Conservation (phyloP, 1,284 basidiomycete genomes). For the Cutaneotrichosporon dermatis region DNA sequence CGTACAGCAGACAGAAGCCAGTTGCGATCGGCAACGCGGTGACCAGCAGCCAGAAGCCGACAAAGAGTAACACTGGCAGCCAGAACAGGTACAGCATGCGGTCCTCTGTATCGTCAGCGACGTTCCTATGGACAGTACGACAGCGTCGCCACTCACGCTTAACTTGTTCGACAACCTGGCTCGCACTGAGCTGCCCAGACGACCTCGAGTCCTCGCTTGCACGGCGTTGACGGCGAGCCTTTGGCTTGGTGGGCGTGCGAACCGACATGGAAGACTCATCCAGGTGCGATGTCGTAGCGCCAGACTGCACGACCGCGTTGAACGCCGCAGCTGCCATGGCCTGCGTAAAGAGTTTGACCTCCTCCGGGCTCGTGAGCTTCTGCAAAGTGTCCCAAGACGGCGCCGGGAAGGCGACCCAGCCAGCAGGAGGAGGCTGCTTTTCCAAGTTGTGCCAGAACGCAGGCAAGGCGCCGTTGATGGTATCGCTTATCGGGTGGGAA, state of each 20-base stretch:
- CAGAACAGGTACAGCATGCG: conserved; percentile 90
- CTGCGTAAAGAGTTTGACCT: conserved; percentile 44
- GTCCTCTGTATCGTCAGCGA: conserved; percentile 59
- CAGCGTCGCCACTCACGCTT: conserved; percentile 54
- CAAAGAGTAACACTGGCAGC: conserved; percentile 70
- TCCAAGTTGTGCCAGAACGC: conserved; percentile 9
- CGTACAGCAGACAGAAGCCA: conserved; percentile 42
- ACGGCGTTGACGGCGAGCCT: conserved; percentile 10
- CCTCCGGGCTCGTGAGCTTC: conserved; percentile 43
- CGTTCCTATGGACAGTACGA: background rate
- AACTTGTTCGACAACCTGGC: conserved; percentile 32
- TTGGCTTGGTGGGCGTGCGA: conserved; percentile 11
- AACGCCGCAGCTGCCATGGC: conserved; percentile 44
- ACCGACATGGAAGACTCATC: conserved; percentile 1
- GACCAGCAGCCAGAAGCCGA: conserved; percentile 46
- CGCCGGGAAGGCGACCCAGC: conserved; percentile 41
- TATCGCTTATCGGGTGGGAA: conserved; percentile 34
- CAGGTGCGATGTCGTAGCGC: conserved; percentile 27
- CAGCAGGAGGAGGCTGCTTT: conserved; percentile 17
- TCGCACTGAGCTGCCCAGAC: conserved; percentile 10
- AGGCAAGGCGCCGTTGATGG: conserved; percentile 30
- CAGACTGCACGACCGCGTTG: conserved; percentile 42
- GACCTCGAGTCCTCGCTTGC: conserved; percentile 17
- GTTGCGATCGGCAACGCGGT: conserved; percentile 44
- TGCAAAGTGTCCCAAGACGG: conserved; percentile 43